phyloP scores from a whole-genome alignment of 768 basidiomycete genomes.

The Kwoniella europaea region DNA sequence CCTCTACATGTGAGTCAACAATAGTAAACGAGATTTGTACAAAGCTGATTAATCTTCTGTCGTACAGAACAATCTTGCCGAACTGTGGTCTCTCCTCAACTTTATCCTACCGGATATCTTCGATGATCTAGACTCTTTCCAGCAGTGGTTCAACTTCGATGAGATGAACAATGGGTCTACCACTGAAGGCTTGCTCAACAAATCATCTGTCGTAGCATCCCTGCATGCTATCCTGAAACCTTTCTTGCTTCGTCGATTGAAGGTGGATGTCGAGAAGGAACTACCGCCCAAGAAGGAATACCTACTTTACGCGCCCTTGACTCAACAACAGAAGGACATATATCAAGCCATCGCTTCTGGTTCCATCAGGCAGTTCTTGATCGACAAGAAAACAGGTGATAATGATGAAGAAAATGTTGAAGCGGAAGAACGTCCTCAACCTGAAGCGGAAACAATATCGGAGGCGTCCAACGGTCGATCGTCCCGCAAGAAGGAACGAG shows the following conservation, averaged over 20 bases:
- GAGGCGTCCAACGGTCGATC: slow-evolving; percentile 13
- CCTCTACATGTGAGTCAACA: slow-evolving; percentile 77
- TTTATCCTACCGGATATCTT: slow-evolving; percentile 96
- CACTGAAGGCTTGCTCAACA: slow-evolving; percentile 41
- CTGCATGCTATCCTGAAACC: slow-evolving; percentile 92
- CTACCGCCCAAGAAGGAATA: slow-evolving; percentile 88
- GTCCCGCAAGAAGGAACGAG: slow-evolving; percentile 41
- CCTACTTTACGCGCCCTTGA: slow-evolving; percentile 87
- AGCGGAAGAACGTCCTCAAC: slow-evolving; percentile 28
- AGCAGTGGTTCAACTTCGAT: slow-evolving; percentile 69
- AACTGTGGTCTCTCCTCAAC: slow-evolving; percentile 93
- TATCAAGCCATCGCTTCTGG: slow-evolving; percentile 80
- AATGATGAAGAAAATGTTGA: slow-evolving; percentile 39
- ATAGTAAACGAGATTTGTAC: no score
- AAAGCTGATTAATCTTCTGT: no score
- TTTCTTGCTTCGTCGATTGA: slow-evolving; percentile 88
- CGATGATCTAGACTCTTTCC: slow-evolving; percentile 83
- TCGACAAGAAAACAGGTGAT: slow-evolving; percentile 62
- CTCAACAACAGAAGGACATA: slow-evolving; percentile 76
- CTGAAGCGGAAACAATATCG: slow-evolving; percentile 44
- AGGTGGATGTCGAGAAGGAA: slow-evolving; percentile 85
- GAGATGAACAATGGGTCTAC: slow-evolving; percentile 43
- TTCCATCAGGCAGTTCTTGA: slow-evolving; percentile 64
- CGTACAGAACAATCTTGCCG: slow-evolving; percentile 73
- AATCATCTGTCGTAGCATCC: slow-evolving; percentile 70